Evolutionary conservation across 768 basidiomycete genomes (phyloP).

Genomic region (Pluteus cervinus): DNA sequence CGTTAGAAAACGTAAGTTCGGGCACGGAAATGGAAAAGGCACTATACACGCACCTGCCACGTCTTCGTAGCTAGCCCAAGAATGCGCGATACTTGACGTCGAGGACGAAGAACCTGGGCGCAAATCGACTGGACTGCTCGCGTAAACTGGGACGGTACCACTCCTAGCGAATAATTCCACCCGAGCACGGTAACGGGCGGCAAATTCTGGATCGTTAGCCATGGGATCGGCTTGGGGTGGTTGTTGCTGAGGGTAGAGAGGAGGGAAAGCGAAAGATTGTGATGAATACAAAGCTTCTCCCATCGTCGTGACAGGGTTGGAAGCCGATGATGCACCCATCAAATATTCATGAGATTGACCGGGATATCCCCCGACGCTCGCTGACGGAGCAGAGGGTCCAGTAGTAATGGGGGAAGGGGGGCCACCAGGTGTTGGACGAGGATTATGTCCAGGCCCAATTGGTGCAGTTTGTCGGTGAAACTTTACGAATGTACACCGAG

Average conservation of each 20-base stretch:
- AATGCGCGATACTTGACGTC: no score
- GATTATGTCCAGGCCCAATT: conserved; percentile 63
- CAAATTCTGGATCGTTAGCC: conserved; percentile 28
- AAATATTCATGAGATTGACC: no score
- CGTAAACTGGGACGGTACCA: no score
- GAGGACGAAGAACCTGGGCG: no score
- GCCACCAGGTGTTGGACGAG: conserved; percentile 22
- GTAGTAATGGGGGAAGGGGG: conserved; percentile 10
- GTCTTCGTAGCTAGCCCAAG: no score
- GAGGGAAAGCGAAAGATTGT: conserved; percentile 4
- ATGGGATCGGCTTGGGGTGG: conserved; percentile 7
- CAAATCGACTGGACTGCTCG: no score
- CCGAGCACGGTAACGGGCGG: conserved; percentile 41
- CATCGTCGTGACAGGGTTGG: conserved; percentile 19
- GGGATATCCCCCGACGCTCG: no score
- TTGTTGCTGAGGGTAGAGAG: conserved; percentile 13
- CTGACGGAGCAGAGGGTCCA: conserved; percentile 18
- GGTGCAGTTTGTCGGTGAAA: conserved; percentile 81
- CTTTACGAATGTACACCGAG: conserved; percentile 74
- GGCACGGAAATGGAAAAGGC: no score
- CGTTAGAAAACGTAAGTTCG: no score
- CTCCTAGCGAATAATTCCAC: no score
- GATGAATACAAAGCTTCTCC: conserved; percentile 11
- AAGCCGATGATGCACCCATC: no score
- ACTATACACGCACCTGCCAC: no score